Percentiles rank a stretch among this genome's conserved stretches.
Evolutionary conservation across 2,329 filamentous ascomycete genomes (phyloP).

Genomic region (Fusarium pininemorale): DNA sequence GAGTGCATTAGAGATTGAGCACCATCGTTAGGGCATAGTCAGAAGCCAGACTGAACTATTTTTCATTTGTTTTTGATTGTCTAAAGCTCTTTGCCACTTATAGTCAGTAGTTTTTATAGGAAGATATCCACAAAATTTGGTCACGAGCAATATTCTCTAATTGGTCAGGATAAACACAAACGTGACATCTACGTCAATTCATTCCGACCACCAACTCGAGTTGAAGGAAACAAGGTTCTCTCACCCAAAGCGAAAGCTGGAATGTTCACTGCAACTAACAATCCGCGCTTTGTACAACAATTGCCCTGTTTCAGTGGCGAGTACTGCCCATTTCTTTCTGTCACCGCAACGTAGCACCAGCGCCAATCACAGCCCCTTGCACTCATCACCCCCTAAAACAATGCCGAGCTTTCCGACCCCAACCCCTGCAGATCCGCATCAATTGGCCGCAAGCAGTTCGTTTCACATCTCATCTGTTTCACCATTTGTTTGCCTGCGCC

Average conservation of each 20-base stretch:
- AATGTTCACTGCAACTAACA: background rate
- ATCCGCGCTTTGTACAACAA: background rate
- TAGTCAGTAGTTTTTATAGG: too few species aligned
- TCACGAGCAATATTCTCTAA: background rate
- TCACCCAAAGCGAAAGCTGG: background rate
- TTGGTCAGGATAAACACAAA: background rate
- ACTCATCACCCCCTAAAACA: background rate
- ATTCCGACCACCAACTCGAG: background rate
- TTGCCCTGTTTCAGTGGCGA: background rate
- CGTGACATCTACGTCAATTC: background rate
- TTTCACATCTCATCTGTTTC: slow-evolving; percentile 6
- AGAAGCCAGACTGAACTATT: background rate
- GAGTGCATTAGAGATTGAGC: background rate
- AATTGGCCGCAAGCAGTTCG: slow-evolving; percentile 13
- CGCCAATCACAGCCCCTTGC: background rate
- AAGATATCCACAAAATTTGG: too few species aligned
- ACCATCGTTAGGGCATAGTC: background rate
- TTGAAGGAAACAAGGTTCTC: background rate
- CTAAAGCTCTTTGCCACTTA: too few species aligned
- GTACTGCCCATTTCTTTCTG: background rate
- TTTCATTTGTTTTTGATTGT: background rate
- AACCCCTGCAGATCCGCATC: background rate
- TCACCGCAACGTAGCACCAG: background rate
- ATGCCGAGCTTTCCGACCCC: slow-evolving; percentile 5
- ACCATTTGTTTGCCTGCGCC: slow-evolving; percentile 8